Conservation (phyloP, 2,329 filamentous ascomycete species). For the Zasmidium angulare region DNA sequence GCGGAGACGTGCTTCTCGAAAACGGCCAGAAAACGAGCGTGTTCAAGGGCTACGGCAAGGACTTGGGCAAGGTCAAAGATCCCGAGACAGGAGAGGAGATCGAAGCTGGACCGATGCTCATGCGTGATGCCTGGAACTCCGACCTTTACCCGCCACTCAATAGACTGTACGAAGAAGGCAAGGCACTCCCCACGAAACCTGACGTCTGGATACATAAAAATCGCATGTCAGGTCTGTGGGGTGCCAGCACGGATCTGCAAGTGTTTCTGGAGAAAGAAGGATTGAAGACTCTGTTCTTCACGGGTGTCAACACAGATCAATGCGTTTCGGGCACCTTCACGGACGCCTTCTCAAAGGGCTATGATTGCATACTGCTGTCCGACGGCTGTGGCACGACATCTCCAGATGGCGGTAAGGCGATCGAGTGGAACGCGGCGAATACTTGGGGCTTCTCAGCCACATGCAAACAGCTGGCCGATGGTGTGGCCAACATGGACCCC, state of each 20-base stretch:
- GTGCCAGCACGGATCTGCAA: slow-evolving; percentile 43
- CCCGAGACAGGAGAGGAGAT: slow-evolving; percentile 43
- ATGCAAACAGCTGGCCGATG: slow-evolving; percentile 33
- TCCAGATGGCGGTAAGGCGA: slow-evolving; percentile 37
- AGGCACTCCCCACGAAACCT: slow-evolving; percentile 25
- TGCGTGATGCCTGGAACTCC: slow-evolving; percentile 59
- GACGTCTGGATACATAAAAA: slow-evolving; percentile 59
- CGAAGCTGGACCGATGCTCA: slow-evolving; percentile 48
- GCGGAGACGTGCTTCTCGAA: slow-evolving; percentile 13
- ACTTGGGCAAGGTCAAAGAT: slow-evolving; percentile 30
- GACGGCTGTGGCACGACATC: slow-evolving; percentile 57
- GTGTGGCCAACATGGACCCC: slow-evolving; percentile 19
- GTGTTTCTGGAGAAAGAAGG: slow-evolving; percentile 42
- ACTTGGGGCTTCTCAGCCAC: slow-evolving; percentile 34
- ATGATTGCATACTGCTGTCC: slow-evolving; percentile 55
- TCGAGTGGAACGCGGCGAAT: slow-evolving; percentile 38
- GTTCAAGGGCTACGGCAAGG: slow-evolving; percentile 35
- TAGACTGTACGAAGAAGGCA: slow-evolving; percentile 36
- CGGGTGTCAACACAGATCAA: slow-evolving; percentile 63
- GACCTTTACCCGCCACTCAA: slow-evolving; percentile 51
- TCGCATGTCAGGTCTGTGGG: slow-evolving; percentile 59
- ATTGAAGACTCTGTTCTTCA: slow-evolving; percentile 54
- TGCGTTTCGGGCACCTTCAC: slow-evolving; percentile 58
- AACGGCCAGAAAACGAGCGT: slow-evolving; percentile 26
- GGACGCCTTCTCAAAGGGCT: slow-evolving; percentile 58